Percentiles rank a stretch among this genome's conserved stretches.
Conservation (phyloP, 495 filamentous ascomycete species). For the Aspergillus haitiensis region DNA sequence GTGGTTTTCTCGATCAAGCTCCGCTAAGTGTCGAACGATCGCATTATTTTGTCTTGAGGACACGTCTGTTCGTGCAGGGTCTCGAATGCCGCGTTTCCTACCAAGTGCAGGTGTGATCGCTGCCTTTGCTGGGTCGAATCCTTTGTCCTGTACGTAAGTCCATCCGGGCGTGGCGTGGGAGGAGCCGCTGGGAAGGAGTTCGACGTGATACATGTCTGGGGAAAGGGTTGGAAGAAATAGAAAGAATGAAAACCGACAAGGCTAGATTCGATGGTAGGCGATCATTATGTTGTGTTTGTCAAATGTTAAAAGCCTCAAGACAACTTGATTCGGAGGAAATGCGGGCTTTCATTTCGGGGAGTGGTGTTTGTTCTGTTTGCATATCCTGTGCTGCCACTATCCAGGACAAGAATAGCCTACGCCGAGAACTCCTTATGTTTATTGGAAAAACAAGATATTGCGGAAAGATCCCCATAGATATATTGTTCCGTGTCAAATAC, state of each 20-base stretch:
- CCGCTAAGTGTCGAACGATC: conserved; percentile 71
- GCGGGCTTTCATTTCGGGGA: not conserved
- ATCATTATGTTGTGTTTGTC: not conserved
- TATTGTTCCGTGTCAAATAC: too few species aligned
- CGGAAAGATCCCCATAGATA: too few species aligned
- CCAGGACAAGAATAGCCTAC: too few species aligned
- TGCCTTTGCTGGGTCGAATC: conserved; percentile 59
- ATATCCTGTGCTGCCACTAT: not conserved
- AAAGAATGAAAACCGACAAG: conserved; percentile 1
- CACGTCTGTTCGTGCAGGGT: conserved; percentile 56
- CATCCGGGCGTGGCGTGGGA: conserved; percentile 74
- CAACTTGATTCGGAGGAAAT: not conserved
- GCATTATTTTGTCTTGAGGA: conserved; percentile 75
- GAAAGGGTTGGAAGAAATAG: not conserved
- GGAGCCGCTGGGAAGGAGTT: conserved; percentile 70
- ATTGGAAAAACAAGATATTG: not conserved
- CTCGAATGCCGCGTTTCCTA: conserved; percentile 65
- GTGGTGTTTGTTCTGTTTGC: conserved; percentile 6
- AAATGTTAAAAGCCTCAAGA: too few species aligned
- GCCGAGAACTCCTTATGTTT: not conserved
- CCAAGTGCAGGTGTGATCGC: conserved; percentile 55
- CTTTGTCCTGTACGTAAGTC: conserved; percentile 82
- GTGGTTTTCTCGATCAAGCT: conserved; percentile 78
- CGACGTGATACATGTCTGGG: conserved; percentile 60
- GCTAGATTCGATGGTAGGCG: conserved; percentile 1